Conservation (phyloP, 495 filamentous ascomycete species). For the Hypoxylon subgilvum region DNA sequence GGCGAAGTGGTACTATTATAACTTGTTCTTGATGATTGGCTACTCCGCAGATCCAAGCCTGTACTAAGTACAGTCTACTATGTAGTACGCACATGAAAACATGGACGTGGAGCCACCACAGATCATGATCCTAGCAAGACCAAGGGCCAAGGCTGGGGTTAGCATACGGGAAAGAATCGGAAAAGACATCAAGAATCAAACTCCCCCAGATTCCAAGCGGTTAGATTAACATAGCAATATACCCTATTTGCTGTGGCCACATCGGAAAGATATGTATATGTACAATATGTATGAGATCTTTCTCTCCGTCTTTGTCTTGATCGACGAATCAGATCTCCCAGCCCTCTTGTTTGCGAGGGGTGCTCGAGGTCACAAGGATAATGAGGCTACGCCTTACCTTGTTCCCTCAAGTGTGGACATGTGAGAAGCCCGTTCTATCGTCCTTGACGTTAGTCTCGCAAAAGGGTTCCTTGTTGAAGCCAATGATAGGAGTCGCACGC, state of each 20-base stretch:
- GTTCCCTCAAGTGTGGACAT: conserved; percentile 31
- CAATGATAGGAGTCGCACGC: conserved; percentile 34
- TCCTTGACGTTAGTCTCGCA: conserved; percentile 38
- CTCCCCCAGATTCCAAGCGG: conserved; percentile 31
- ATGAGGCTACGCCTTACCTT: conserved; percentile 32
- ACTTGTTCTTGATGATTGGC: conserved; percentile 30
- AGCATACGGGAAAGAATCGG: conserved; percentile 38
- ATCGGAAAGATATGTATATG: not conserved
- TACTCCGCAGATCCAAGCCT: conserved; percentile 39
- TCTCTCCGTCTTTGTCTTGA: conserved; percentile 7
- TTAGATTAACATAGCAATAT: conserved; percentile 17
- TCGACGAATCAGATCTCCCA: conserved; percentile 21
- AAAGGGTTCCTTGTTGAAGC: conserved; percentile 33
- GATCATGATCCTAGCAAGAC: conserved; percentile 24
- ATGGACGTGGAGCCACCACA: conserved; percentile 30
- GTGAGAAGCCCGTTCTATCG: conserved; percentile 35
- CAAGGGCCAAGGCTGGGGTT: conserved; percentile 33
- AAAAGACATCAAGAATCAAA: conserved; percentile 29
- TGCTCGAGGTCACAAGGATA: conserved; percentile 35
- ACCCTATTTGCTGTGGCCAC: conserved; percentile 1
- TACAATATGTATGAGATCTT: conserved; percentile 10
- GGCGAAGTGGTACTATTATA: conserved; percentile 22
- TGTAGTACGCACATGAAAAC: conserved; percentile 17
- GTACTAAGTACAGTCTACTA: conserved; percentile 12
- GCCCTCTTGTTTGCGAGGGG: conserved; percentile 12